Conservation (phyloP, 176 grass and related monocot species). For the Rhynchospora tenuis region DNA sequence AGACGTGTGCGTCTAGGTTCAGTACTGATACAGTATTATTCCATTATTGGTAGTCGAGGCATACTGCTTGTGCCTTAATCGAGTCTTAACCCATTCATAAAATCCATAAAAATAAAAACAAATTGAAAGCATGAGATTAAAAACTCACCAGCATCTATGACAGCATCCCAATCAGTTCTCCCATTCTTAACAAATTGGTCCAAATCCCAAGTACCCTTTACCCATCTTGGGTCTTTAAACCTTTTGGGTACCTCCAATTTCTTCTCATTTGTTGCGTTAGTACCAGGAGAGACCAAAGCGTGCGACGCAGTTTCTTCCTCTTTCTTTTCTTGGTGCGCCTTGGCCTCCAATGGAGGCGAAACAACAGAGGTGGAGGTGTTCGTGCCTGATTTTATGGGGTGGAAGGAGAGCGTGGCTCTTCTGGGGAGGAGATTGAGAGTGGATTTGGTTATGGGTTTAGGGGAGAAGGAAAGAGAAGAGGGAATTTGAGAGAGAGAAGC, state of each 20-base stretch:
- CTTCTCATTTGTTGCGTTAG: background rate
- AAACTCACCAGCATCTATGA: conserved; percentile 77
- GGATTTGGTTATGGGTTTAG: conserved; percentile 14
- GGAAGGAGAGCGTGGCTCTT: background rate
- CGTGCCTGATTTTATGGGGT: background rate
- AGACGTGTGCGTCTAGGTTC: too few relatives aligned
- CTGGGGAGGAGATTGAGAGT: conserved; percentile 20
- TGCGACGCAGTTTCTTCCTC: background rate
- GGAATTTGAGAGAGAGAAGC: conserved; percentile 34
- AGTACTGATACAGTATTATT: background rate
- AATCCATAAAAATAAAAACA: background rate
- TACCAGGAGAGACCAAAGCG: background rate
- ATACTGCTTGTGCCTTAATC: background rate
- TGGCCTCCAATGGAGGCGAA: conserved; percentile 25
- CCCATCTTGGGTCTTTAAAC: conserved; percentile 75
- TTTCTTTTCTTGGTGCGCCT: conserved; percentile 8
- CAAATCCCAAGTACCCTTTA: conserved; percentile 86
- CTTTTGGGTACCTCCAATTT: background rate
- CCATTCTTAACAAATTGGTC: conserved; percentile 55
- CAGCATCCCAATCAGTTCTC: conserved; percentile 75
- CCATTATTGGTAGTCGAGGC: background rate
- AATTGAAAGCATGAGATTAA: background rate
- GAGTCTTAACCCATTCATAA: background rate
- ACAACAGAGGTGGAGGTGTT: conserved; percentile 13
- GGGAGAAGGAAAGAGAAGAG: conserved; percentile 7